phyloP scores from a whole-genome alignment of 306 rosid genomes.

The Acmispon strigosus region DNA sequence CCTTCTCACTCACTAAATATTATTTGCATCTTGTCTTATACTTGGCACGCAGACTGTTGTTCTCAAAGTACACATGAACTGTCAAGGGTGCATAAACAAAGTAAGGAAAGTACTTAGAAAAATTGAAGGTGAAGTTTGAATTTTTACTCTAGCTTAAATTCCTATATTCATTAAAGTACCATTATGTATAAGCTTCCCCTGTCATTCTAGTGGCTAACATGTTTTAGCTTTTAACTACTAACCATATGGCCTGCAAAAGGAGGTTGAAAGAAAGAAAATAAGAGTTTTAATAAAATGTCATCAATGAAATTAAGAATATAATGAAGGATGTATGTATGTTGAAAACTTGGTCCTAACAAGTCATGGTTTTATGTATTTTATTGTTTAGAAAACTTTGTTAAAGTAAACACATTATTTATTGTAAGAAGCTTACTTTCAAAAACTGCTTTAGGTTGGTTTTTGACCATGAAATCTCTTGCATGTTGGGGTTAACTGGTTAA shows the following conservation, averaged over 20 bases:
- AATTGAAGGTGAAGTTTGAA: conserved; percentile 35
- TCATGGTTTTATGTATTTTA: neutral
- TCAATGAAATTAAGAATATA: neutral
- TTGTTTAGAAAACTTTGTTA: neutral
- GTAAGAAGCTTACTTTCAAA: neutral
- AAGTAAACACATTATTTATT: neutral
- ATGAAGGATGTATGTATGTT: neutral
- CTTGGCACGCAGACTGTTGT: conserved; percentile 25
- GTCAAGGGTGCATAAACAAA: conserved; percentile 50
- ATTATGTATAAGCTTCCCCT: neutral
- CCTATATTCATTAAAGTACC: neutral
- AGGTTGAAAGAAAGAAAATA: neutral
- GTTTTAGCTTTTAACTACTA: neutral
- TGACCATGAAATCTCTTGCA: neutral
- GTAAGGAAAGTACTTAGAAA: conserved; percentile 39
- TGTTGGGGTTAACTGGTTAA: neutral
- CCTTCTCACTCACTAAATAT: neutral
- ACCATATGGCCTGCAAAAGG: neutral
- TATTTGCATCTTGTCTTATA: neutral
- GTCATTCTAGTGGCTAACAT: neutral
- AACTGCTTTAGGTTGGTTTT: neutral
- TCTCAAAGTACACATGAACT: conserved; percentile 54
- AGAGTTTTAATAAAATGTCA: neutral
- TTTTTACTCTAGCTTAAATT: neutral
- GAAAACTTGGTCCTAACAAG: neutral